Conservation (phyloP, 306 rosid genomes). For the Sesbania bispinosa region DNA sequence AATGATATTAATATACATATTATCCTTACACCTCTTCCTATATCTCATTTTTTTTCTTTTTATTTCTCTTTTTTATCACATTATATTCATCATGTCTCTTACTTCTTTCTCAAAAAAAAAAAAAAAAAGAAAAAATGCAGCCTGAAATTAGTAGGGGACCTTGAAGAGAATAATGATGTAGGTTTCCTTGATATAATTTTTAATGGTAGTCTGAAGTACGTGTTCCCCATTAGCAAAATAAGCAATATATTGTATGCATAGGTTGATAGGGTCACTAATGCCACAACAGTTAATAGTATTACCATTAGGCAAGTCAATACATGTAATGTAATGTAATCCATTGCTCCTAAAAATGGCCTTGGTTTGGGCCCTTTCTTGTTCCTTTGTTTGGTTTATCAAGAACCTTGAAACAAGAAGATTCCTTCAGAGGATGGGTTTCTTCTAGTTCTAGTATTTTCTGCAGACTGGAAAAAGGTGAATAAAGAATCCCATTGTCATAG, state of each 20-base stretch:
- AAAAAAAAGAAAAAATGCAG: not conserved
- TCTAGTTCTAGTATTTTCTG: not conserved
- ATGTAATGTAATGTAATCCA: not conserved
- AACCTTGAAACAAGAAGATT: not conserved
- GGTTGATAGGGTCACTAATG: slow-evolving; percentile 44
- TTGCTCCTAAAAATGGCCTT: not conserved
- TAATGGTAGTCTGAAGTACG: slow-evolving; percentile 33
- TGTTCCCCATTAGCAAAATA: slow-evolving; percentile 54
- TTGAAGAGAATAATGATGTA: not conserved
- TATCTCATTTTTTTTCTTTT: too few relatives aligned
- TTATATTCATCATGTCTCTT: too few relatives aligned
- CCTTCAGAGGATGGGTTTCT: not conserved
- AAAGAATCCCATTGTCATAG: not conserved
- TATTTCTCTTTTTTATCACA: too few relatives aligned
- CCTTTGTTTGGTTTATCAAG: not conserved
- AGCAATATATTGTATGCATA: slow-evolving; percentile 41
- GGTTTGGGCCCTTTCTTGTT: not conserved
- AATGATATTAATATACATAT: too few relatives aligned
- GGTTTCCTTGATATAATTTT: slow-evolving; percentile 42
- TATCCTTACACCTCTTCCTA: too few relatives aligned
- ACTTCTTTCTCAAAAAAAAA: too few relatives aligned
- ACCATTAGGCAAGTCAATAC: not conserved
- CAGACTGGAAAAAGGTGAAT: not conserved
- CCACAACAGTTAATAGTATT: not conserved
- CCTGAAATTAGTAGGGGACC: not conserved